A percentile compares a stretch with the other conserved stretches of the same genome.
Conservation (phyloP, 495 filamentous ascomycete genomes). For the Penicillium turbatum region DNA sequence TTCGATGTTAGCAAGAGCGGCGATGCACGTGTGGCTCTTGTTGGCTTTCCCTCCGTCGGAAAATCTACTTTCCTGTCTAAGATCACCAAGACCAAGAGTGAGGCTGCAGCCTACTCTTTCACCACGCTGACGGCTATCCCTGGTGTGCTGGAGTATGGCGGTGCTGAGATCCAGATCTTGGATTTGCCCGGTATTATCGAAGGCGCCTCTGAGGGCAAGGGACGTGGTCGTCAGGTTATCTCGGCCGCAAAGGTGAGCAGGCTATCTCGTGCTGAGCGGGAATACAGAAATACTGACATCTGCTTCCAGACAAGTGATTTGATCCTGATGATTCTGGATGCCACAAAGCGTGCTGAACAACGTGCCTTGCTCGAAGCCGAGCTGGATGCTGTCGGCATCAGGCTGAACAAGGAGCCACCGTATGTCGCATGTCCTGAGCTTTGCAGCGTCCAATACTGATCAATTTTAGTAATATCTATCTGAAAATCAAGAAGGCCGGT, state of each 20-base stretch:
- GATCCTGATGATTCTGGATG: slow-evolving; percentile 95
- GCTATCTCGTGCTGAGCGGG: neutral
- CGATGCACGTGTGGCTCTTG: slow-evolving; percentile 94
- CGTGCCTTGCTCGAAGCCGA: slow-evolving; percentile 85
- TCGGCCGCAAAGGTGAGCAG: slow-evolving; percentile 75
- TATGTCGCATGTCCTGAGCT: slow-evolving; percentile 37
- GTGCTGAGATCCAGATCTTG: slow-evolving; percentile 96
- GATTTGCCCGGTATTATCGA: slow-evolving; percentile 99
- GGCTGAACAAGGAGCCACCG: slow-evolving; percentile 90
- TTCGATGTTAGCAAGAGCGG: slow-evolving; percentile 98
- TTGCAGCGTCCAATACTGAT: slow-evolving; percentile 12
- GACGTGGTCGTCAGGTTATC: slow-evolving; percentile 93
- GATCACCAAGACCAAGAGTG: slow-evolving; percentile 97
- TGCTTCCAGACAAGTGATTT: slow-evolving; percentile 78
- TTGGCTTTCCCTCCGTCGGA: slow-evolving; percentile 97
- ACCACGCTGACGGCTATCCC: slow-evolving; percentile 97
- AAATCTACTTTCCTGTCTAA: slow-evolving; percentile 99
- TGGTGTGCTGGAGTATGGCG: slow-evolving; percentile 95
- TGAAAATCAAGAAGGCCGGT: slow-evolving; percentile 95
- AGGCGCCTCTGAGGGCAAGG: slow-evolving; percentile 93
- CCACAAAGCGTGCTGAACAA: slow-evolving; percentile 95
- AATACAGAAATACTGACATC: neutral
- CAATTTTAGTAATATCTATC: slow-evolving; percentile 79
- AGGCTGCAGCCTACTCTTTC: slow-evolving; percentile 95
- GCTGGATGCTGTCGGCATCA: slow-evolving; percentile 92